phyloP scores from a whole-genome alignment of 73 alveolate genomes.

The Paraurostyla sp. region DNA sequence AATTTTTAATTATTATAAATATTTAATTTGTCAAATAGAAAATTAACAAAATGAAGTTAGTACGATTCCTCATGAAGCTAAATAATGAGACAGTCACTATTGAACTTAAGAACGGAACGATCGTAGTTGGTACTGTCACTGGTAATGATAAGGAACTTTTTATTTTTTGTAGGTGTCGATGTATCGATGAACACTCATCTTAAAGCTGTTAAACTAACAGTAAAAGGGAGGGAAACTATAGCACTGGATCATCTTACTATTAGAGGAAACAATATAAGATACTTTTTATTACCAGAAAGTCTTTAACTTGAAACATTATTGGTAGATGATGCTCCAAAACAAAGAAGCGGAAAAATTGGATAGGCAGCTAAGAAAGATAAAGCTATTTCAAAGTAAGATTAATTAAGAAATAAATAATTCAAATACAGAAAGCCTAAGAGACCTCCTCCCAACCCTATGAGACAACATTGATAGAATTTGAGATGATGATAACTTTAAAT shows the following conservation, averaged over 20 bases:
- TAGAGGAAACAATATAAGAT: slow-evolving; percentile 98
- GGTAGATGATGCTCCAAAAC: slow-evolving; percentile 61
- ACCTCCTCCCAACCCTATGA: slow-evolving; percentile 57
- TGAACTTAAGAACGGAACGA: slow-evolving; percentile 99
- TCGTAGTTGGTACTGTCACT: slow-evolving; percentile 94
- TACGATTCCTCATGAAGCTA: slow-evolving; percentile 97
- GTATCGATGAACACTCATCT: slow-evolving; percentile 97
- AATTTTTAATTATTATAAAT: slow-evolving; percentile 22
- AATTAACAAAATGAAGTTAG: slow-evolving; percentile 87
- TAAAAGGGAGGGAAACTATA: slow-evolving; percentile 97
- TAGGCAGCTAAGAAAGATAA: slow-evolving; percentile 59
- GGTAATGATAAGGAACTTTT: slow-evolving; percentile 50
- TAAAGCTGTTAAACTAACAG: slow-evolving; percentile 93
- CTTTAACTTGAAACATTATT: slow-evolving; percentile 89
- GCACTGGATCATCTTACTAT: slow-evolving; percentile 98
- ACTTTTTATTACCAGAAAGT: slow-evolving; percentile 94
- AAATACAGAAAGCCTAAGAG: slow-evolving; percentile 50
- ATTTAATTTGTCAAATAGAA: slow-evolving; percentile 17
- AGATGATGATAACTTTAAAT: background rate
- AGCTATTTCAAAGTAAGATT: background rate
- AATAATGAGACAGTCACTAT: slow-evolving; percentile 97
- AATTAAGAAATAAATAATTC: too few species aligned
- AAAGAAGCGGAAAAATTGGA: slow-evolving; percentile 38
- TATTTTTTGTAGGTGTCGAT: slow-evolving; percentile 89
- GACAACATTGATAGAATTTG: slow-evolving; percentile 26